Evolutionary conservation across 164 flowering plant species (phyloP).

Genomic region (Vitis cinerea): DNA sequence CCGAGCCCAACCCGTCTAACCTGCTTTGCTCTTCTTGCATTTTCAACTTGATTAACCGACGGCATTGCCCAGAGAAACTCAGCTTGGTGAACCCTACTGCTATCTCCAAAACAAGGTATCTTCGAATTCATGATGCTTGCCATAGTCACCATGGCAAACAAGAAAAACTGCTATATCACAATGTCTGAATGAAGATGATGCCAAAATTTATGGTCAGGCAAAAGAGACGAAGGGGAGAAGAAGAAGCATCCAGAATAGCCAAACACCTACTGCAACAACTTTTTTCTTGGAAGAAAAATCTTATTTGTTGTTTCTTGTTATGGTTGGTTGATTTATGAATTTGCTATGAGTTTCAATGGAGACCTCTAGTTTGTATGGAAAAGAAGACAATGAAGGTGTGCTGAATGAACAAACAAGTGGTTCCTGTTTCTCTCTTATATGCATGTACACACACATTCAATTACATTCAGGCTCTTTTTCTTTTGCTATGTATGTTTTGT

Average conservation of each 20-base stretch:
- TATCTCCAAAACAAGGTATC: constrained; percentile 12
- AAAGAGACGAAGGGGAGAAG: no score
- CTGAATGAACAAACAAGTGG: no score
- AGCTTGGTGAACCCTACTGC: constrained; percentile 4
- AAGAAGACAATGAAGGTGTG: no score
- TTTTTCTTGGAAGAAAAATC: neutral
- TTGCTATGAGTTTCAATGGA: no score
- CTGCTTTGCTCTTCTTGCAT: constrained; percentile 3
- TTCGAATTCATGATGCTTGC: constrained; percentile 19
- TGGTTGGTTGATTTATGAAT: neutral
- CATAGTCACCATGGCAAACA: constrained; percentile 8
- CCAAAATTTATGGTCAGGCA: no score
- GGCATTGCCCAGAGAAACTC: constrained; percentile 8
- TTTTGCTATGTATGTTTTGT: no score
- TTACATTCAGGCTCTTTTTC: no score
- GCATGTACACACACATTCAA: no score
- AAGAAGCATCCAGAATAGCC: no score
- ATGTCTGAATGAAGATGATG: neutral
- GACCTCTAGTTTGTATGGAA: no score
- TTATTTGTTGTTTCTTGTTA: neutral
- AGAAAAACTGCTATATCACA: neutral
- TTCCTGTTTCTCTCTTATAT: no score
- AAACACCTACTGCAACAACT: no score
- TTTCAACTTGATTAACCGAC: neutral
- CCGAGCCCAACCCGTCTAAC: constrained; percentile 5